Conservation (phyloP, 441 rosid species). For the Gossypium schwendimanii region DNA sequence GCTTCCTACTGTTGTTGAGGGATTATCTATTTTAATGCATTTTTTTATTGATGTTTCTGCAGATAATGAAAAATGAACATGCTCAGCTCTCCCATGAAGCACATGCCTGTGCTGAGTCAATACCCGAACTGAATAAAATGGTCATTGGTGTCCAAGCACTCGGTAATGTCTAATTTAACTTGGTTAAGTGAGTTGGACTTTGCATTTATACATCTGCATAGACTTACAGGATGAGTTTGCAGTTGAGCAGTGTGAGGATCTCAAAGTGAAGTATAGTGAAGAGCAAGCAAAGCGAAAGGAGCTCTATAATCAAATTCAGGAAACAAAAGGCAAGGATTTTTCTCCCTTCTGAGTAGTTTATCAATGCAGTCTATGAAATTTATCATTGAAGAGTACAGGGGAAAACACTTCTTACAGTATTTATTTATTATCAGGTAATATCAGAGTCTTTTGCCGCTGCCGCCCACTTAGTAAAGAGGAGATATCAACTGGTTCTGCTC, state of each 20-base stretch:
- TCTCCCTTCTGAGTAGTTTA: not conserved
- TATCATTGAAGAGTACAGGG: not conserved
- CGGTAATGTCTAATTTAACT: conserved; percentile 35
- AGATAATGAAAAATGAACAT: conserved; percentile 81
- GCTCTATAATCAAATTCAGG: conserved; percentile 76
- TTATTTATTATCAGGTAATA: conserved; percentile 51
- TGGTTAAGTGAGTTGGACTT: conserved; percentile 2
- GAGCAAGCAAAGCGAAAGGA: conserved; percentile 80
- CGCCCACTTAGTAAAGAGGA: conserved; percentile 70
- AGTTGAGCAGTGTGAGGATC: conserved; percentile 85
- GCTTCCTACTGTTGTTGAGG: not conserved
- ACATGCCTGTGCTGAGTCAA: conserved; percentile 64
- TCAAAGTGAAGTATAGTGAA: conserved; percentile 58
- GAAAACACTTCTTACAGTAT: not conserved
- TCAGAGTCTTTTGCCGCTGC: conserved; percentile 85
- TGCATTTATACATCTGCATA: conserved; percentile 5
- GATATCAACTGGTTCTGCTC: conserved; percentile 40
- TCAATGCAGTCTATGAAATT: conserved; percentile 4
- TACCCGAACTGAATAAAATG: conserved; percentile 71
- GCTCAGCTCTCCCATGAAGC: conserved; percentile 62
- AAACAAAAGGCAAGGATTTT: conserved; percentile 55
- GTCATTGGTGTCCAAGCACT: conserved; percentile 72
- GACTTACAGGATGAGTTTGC: conserved; percentile 24
- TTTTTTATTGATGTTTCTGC: conserved; percentile 10
- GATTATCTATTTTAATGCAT: not conserved